phyloP scores from a whole-genome alignment of 78 protist genomes.

The Dictyostelium citrinum region DNA sequence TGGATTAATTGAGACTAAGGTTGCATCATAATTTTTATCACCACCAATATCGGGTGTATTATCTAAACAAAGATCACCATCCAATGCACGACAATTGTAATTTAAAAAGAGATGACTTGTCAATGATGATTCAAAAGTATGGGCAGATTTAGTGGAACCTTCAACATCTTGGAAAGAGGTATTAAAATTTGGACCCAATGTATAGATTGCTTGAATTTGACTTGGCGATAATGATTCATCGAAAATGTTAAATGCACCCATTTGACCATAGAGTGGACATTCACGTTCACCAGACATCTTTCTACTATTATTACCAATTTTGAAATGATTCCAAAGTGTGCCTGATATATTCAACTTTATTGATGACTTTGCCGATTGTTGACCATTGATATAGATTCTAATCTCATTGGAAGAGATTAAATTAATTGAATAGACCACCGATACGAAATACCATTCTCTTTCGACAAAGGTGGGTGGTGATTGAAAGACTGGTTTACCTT shows the following conservation, averaged over 20 bases:
- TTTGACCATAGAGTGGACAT: constrained; percentile 63
- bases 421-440: constrained; percentile 21
- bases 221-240: constrained; percentile 53
- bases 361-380: constrained; percentile 6
- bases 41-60: constrained; percentile 54
- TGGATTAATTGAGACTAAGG: constrained; percentile 55
- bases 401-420: not conserved
- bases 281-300: not conserved
- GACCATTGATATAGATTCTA: constrained; percentile 46
- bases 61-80: constrained; percentile 71
- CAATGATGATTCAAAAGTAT: constrained; percentile 19
- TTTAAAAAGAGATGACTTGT: constrained; percentile 46
- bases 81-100: constrained; percentile 71
- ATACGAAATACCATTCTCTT: constrained; percentile 50
- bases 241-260: constrained; percentile 71
- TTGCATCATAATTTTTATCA: constrained; percentile 59
- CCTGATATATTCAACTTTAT: constrained; percentile 6
- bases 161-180: constrained; percentile 56
- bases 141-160: not conserved
- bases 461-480: constrained; percentile 12
- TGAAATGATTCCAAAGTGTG: constrained; percentile 21
- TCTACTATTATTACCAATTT: constrained; percentile 30
- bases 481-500: not conserved
- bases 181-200: constrained; percentile 58
- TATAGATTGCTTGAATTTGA: constrained; percentile 44